Conservation (phyloP, 2,329 filamentous ascomycete species). For the Rosellinia necatrix region DNA sequence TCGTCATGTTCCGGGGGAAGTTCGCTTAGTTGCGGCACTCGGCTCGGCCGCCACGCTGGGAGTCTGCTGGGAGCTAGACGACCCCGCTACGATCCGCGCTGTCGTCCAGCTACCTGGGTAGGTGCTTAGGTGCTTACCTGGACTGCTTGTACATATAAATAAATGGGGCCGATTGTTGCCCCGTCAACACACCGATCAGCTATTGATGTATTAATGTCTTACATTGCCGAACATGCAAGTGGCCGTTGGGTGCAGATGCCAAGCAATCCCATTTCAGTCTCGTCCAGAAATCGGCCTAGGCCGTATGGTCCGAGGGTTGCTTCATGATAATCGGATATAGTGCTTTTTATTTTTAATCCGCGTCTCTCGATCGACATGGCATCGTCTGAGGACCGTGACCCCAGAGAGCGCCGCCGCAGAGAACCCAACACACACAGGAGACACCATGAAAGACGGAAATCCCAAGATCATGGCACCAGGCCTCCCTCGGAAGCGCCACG, state of each 20-base stretch:
- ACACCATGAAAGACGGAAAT: slow-evolving; percentile 44
- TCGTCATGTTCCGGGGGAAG: slow-evolving; percentile 29
- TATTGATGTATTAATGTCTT: slow-evolving; percentile 5
- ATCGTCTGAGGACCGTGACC: slow-evolving; percentile 36
- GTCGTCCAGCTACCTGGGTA: too few species aligned
- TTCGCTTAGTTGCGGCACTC: slow-evolving; percentile 40
- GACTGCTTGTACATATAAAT: slow-evolving; percentile 12
- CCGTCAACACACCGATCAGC: slow-evolving; percentile 48
- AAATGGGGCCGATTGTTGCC: slow-evolving; percentile 45
- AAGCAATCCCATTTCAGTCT: slow-evolving; percentile 32
- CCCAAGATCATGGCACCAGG: slow-evolving; percentile 40
- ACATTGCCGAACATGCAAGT: slow-evolving; percentile 21
- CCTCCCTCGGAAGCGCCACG: slow-evolving; percentile 44
- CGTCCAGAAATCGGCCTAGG: slow-evolving; percentile 34
- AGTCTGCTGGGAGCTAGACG: slow-evolving; percentile 7
- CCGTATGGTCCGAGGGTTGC: not conserved
- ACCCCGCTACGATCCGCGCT: slow-evolving; percentile 27
- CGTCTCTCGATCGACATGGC: slow-evolving; percentile 38
- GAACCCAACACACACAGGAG: slow-evolving; percentile 39
- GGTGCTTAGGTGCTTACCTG: too few species aligned
- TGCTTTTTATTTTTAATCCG: not conserved
- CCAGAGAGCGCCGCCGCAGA: slow-evolving; percentile 33
- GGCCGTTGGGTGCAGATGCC: slow-evolving; percentile 17
- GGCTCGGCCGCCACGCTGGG: not conserved
- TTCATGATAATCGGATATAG: slow-evolving; percentile 9